A percentile compares a stretch with the other conserved stretches of the same genome.
Conservation (phyloP, 768 basidiomycete genomes). For the Russula compacta region DNA sequence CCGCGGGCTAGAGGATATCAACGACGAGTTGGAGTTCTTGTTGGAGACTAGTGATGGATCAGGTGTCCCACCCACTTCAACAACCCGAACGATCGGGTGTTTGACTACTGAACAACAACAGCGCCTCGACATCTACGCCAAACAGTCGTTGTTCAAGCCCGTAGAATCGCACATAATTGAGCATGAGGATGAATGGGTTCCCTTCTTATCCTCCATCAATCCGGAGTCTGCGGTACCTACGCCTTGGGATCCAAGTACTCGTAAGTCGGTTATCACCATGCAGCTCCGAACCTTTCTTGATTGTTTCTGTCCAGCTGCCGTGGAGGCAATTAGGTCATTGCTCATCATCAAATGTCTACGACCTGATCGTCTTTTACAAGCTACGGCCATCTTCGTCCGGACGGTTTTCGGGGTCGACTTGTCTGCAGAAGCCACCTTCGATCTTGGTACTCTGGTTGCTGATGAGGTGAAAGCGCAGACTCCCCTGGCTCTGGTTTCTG, state of each 20-base stretch:
- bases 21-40: conserved; percentile 85
- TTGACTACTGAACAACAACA: conserved; percentile 59
- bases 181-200: conserved; percentile 57
- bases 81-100: conserved; percentile 35
- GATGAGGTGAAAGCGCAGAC: conserved; percentile 74
- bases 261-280: conserved; percentile 38
- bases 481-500: conserved; percentile 84
- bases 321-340: conserved; percentile 66
- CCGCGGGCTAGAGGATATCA: conserved; percentile 67
- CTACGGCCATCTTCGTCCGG: conserved; percentile 65
- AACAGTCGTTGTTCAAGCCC: conserved; percentile 67
- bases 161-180: conserved; percentile 55
- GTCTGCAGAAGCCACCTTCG: conserved; percentile 61
- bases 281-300: conserved; percentile 14
- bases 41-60: conserved; percentile 76
- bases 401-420: conserved; percentile 75
- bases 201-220: conserved; percentile 55
- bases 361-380: conserved; percentile 84
- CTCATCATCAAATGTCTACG: conserved; percentile 85
- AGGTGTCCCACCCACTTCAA: conserved; percentile 29
- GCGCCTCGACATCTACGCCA: conserved; percentile 63
- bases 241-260: conserved; percentile 69
- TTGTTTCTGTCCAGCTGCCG: conserved; percentile 40
- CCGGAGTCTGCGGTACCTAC: conserved; percentile 68
- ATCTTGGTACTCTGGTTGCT: conserved; percentile 66